Percentiles rank a stretch among this genome's conserved stretches.
These are phyloP conservation scores for Trichosporon asahii DNA, from an alignment of 1,284 basidiomycete genomes.

Conservation along the genomic window DNA sequence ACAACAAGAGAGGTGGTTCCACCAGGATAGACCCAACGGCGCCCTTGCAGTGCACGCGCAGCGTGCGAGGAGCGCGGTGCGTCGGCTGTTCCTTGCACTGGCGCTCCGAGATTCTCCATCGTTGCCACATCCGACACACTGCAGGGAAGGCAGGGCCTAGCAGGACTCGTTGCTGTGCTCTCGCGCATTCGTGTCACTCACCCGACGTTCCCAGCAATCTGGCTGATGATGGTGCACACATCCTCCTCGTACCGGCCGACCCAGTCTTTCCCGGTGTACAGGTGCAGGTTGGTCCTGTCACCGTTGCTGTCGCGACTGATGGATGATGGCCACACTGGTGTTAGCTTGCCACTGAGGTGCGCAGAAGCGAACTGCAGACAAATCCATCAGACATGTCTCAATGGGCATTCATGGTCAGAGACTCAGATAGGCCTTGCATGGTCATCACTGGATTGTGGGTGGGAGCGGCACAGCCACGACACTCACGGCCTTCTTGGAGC, in stretches of 20 bases:
- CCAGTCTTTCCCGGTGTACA: slow-evolving; percentile 11
- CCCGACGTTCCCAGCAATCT: slow-evolving; percentile 11
- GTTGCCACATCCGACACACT: neutral
- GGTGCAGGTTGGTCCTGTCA: neutral
- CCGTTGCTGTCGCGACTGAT: neutral
- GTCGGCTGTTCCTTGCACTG: neutral
- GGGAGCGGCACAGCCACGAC: too few species aligned
- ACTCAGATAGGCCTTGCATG: slow-evolving; percentile 5
- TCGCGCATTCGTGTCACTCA: slow-evolving; percentile 2
- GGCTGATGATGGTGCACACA: slow-evolving; percentile 7
- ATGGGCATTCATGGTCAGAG: neutral
- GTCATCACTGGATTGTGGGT: slow-evolving; percentile 4
- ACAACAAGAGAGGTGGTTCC: neutral
- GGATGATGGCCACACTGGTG: slow-evolving; percentile 3
- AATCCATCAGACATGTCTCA: neutral
- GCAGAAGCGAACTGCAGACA: too few species aligned
- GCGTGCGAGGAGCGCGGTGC: neutral
- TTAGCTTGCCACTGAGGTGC: too few species aligned
- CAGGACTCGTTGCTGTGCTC: neutral
- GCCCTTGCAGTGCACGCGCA: neutral
- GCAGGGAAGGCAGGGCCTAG: too few species aligned
- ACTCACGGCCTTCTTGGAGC: slow-evolving; percentile 16
- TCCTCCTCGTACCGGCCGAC: slow-evolving; percentile 12
- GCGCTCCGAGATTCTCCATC: neutral
- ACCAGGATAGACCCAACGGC: too few species aligned